These are phyloP conservation scores for Fusarium tupiense DNA, from an alignment of 2,329 filamentous ascomycete species.

Conservation along the genomic window DNA sequence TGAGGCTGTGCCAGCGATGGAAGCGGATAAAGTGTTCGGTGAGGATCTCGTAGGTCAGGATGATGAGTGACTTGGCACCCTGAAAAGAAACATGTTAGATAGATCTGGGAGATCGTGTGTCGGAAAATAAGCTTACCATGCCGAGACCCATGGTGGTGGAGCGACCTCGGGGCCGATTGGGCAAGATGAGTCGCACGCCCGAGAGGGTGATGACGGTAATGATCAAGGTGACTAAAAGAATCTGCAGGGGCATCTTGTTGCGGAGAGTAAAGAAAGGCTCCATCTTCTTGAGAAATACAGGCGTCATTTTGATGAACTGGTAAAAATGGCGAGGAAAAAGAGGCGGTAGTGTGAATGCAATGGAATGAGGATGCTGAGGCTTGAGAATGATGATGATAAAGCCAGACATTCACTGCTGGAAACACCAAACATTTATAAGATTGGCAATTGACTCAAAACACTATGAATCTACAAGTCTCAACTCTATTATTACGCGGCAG, in stretches of 20 bases:
- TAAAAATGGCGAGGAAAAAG: too few species aligned
- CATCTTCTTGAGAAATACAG: background rate
- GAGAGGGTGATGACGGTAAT: conserved; percentile 20
- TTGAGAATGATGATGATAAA: background rate
- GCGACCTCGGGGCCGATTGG: conserved; percentile 20
- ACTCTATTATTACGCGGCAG: background rate
- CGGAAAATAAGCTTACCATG: conserved; percentile 23
- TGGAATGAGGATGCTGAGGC: background rate
- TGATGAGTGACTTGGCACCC: conserved; percentile 1
- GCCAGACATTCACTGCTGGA: background rate
- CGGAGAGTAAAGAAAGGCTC: background rate
- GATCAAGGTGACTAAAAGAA: background rate
- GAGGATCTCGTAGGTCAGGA: conserved; percentile 1
- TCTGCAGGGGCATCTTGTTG: background rate
- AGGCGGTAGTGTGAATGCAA: background rate
- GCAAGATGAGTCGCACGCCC: conserved; percentile 21
- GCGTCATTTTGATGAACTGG: background rate
- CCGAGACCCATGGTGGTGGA: conserved; percentile 31
- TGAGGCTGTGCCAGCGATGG: conserved; percentile 1
- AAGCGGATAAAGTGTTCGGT: background rate
- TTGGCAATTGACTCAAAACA: background rate
- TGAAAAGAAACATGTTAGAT: background rate
- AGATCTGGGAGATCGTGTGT: background rate
- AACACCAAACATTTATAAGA: background rate
- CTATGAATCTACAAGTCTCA: background rate